These are phyloP conservation scores for Schoenoplectus tabernaemontani DNA, from an alignment of 202 grass and related monocot species.

Conservation along the genomic window DNA sequence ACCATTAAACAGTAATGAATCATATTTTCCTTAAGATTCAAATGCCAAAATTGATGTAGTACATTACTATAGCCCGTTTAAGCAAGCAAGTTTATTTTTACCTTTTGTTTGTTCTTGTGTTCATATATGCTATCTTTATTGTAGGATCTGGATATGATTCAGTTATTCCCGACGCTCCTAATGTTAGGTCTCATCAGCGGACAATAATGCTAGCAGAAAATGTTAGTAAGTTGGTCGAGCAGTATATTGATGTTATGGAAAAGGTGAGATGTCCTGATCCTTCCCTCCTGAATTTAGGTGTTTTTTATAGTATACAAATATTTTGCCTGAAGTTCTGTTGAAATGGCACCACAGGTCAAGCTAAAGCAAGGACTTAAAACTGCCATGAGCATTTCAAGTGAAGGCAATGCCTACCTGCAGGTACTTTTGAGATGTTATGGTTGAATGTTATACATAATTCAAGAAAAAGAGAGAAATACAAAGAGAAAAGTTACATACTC, in stretches of 20 bases:
- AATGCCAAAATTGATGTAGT: neutral
- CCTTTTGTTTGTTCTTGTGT: neutral
- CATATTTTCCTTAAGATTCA: neutral
- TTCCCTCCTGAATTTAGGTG: neutral
- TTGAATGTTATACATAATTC: neutral
- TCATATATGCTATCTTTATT: conserved; percentile 11
- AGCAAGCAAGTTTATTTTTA: neutral
- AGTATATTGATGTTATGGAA: conserved; percentile 93
- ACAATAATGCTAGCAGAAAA: conserved; percentile 54
- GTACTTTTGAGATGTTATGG: conserved; percentile 30
- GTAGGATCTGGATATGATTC: conserved; percentile 76
- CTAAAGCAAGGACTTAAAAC: conserved; percentile 87
- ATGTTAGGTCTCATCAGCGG: conserved; percentile 51
- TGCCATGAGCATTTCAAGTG: conserved; percentile 75
- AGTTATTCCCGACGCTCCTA: conserved; percentile 58
- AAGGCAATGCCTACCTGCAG: conserved; percentile 91
- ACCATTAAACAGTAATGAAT: neutral
- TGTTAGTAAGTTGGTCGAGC: conserved; percentile 67
- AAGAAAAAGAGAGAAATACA: neutral
- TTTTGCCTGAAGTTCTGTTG: neutral
- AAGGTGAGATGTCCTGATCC: conserved; percentile 40
- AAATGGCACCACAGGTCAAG: conserved; percentile 51
- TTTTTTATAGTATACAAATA: conserved; percentile 14
- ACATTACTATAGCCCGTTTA: neutral
- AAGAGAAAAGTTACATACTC: neutral